Conservation (phyloP, 345 rosid species). For the Zanthoxylum bungeanum region DNA sequence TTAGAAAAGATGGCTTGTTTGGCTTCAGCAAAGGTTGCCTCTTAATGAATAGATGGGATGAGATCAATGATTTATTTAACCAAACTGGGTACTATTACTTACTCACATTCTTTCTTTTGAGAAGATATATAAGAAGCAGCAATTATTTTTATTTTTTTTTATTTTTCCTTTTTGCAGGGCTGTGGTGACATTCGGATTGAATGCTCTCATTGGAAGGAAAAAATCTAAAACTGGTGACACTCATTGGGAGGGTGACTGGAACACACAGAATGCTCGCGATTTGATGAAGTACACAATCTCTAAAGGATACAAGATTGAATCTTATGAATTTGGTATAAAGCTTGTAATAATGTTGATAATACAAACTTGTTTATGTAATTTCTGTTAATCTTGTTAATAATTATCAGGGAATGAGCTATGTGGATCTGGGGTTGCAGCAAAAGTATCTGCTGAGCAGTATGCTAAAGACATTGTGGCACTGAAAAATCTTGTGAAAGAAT, state of each 20-base stretch:
- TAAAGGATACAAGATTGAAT: conserved; percentile 54
- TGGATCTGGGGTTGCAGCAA: conserved; percentile 45
- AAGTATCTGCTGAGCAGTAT: conserved; percentile 33
- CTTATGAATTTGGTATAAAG: conserved; percentile 52
- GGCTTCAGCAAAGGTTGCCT: conserved; percentile 55
- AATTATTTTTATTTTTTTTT: not conserved
- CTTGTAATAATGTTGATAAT: not conserved
- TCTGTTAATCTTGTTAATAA: not conserved
- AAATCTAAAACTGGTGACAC: not conserved
- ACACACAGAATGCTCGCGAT: conserved; percentile 35
- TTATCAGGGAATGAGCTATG: conserved; percentile 56
- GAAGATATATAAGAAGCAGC: not conserved
- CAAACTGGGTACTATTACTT: conserved; percentile 35
- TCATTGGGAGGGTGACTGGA: conserved; percentile 48
- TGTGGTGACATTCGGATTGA: conserved; percentile 40
- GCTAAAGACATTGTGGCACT: conserved; percentile 33
- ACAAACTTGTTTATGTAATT: not conserved
- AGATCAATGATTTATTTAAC: conserved; percentile 35
- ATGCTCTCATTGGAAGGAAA: conserved; percentile 43
- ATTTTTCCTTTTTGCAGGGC: conserved; percentile 23
- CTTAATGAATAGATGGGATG: conserved; percentile 51
- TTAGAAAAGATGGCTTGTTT: conserved; percentile 24
- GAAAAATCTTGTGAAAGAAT: conserved; percentile 28
- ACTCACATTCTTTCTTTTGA: not conserved
- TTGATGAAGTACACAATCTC: conserved; percentile 42